Conservation (phyloP, 176 grass and related monocot genomes). For the Pontederia crassipes region DNA sequence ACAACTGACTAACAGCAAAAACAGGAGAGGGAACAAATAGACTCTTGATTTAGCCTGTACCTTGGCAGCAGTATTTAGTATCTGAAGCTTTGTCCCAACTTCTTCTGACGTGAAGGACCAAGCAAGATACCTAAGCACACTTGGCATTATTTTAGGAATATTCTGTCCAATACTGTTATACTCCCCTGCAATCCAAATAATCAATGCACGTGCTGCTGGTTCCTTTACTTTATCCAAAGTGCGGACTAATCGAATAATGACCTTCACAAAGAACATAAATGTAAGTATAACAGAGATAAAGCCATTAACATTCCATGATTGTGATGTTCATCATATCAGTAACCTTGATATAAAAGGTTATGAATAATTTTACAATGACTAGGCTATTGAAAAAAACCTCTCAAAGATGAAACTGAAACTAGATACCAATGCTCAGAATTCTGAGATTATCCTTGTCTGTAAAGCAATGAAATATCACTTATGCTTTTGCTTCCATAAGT, state of each 20-base stretch:
- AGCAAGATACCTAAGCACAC: slow-evolving; percentile 77
- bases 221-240: slow-evolving; percentile 72
- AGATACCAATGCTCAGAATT: too few species aligned
- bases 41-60: slow-evolving; percentile 22
- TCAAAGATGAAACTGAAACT: too few species aligned
- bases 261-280: slow-evolving; percentile 36
- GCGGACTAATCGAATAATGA: slow-evolving; percentile 68
- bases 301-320: too few species aligned
- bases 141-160: slow-evolving; percentile 63
- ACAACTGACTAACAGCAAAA: neutral
- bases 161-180: slow-evolving; percentile 54
- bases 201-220: slow-evolving; percentile 57
- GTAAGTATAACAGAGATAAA: slow-evolving; percentile 1
- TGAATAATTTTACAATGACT: too few species aligned
- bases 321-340: too few species aligned
- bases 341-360: too few species aligned
- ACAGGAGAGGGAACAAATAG: neutral
- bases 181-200: slow-evolving; percentile 89
- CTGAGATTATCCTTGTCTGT: too few species aligned
- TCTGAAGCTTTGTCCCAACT: slow-evolving; percentile 85
- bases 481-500: too few species aligned
- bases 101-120: slow-evolving; percentile 68
- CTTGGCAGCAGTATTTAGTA: slow-evolving; percentile 78
- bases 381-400: too few species aligned
- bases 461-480: too few species aligned